Evolutionary conservation across 2,329 filamentous ascomycete genomes (phyloP).

Genomic region (Neocatenulostroma microsporum): DNA sequence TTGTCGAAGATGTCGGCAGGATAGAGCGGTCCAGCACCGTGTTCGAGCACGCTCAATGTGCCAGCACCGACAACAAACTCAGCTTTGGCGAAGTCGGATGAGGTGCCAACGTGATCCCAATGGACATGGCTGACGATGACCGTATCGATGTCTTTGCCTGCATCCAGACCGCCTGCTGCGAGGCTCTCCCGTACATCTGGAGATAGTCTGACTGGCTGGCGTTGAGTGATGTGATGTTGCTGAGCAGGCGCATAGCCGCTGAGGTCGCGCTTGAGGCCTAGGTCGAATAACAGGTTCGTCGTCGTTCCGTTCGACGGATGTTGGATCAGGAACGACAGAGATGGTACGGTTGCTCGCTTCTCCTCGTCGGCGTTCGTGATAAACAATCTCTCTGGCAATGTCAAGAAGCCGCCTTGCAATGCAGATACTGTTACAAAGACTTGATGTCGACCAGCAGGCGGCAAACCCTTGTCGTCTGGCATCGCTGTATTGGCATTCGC

Average conservation of each 20-base stretch:
- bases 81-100: constrained; percentile 39
- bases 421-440: constrained; percentile 1
- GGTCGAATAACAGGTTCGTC: constrained; percentile 41
- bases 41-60: constrained; percentile 31
- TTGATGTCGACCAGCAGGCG: neutral
- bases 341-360: constrained; percentile 40
- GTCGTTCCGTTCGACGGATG: constrained; percentile 30
- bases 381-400: constrained; percentile 1
- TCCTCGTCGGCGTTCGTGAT: constrained; percentile 28
- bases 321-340: constrained; percentile 43
- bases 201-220: constrained; percentile 34
- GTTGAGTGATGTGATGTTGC: constrained; percentile 35
- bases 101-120: constrained; percentile 49
- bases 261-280: constrained; percentile 41
- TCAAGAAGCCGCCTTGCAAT: neutral
- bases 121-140: constrained; percentile 44
- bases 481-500: too few relatives aligned
- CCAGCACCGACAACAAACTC: constrained; percentile 45
- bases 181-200: constrained; percentile 37
- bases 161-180: constrained; percentile 25
- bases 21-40: constrained; percentile 8
- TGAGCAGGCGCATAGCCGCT: constrained; percentile 35
- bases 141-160: constrained; percentile 25
- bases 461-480: too few relatives aligned
- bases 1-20: constrained; percentile 33